A percentile compares a stretch with the other conserved stretches of the same genome.
Evolutionary conservation across 1,284 basidiomycete genomes (phyloP).

Genomic region (Pseudozyma thailandica): DNA sequence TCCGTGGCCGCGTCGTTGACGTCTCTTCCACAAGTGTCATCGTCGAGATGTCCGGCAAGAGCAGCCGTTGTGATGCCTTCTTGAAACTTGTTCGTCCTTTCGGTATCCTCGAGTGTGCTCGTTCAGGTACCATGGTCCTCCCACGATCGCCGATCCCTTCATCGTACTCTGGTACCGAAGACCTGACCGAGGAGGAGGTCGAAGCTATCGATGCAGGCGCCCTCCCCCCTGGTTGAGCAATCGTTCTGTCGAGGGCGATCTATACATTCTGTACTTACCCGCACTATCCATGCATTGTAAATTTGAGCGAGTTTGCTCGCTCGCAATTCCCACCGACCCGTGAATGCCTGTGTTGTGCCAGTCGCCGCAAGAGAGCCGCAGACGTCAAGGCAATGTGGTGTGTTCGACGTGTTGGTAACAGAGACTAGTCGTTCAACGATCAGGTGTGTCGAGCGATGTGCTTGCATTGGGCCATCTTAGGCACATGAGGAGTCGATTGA

Average conservation of each 20-base stretch:
- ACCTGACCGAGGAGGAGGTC: conserved; percentile 55
- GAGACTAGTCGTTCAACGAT: too few species aligned
- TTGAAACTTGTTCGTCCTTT: conserved; percentile 91
- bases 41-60: conserved; percentile 94
- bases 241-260: too few species aligned
- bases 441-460: too few species aligned
- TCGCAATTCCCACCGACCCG: background rate
- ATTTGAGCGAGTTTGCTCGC: too few species aligned
- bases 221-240: conserved; percentile 62
- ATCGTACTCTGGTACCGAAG: conserved; percentile 56
- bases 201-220: conserved; percentile 62
- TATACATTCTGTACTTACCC: background rate
- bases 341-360: too few species aligned
- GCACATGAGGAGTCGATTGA: too few species aligned
- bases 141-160: conserved; percentile 64
- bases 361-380: too few species aligned
- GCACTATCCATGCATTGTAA: too few species aligned
- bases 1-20: conserved; percentile 92
- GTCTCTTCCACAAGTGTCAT: conserved; percentile 93
- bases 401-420: too few species aligned
- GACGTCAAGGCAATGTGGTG: too few species aligned
- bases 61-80: conserved; percentile 89
- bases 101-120: conserved; percentile 90
- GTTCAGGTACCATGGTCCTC: conserved; percentile 74
- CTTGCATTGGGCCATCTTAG: too few species aligned